Evolutionary conservation across 1,139 yeast genomes (phyloP).

Genomic region (Wickerhamomyces sp.): DNA sequence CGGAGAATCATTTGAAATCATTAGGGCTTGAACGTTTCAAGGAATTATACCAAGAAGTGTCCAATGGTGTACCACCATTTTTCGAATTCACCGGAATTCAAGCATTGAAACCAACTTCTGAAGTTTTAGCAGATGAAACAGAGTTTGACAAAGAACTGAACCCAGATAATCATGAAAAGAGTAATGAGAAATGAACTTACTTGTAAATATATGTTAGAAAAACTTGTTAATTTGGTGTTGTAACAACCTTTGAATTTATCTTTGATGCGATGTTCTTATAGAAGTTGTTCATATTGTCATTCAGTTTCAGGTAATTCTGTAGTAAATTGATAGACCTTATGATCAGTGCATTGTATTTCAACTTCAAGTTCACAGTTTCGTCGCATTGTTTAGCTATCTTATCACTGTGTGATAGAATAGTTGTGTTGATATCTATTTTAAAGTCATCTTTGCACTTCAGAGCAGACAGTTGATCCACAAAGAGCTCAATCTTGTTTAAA

Average conservation of each 20-base stretch:
- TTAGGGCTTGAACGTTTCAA: not conserved
- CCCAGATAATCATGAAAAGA: not conserved
- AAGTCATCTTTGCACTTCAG: slow-evolving; percentile 3
- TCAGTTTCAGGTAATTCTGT: slow-evolving; percentile 18
- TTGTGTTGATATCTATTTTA: slow-evolving; percentile 1
- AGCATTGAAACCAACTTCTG: not conserved
- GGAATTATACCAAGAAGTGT: not conserved
- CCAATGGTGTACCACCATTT: not conserved
- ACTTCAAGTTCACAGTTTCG: slow-evolving; percentile 10
- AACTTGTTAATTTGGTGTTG: not conserved
- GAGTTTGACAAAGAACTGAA: not conserved
- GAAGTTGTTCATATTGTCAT: slow-evolving; percentile 10
- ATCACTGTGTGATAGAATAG: not conserved
- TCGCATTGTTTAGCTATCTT: not conserved
- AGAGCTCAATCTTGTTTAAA: slow-evolving; percentile 2
- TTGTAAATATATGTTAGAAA: not conserved
- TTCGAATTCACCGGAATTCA: not conserved
- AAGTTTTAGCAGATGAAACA: not conserved
- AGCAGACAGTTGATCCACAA: slow-evolving; percentile 3
- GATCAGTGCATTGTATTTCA: slow-evolving; percentile 18
- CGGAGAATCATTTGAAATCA: not conserved
- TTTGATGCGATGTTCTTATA: not conserved
- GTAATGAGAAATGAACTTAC: not conserved
- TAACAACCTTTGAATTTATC: not conserved
- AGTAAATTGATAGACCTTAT: slow-evolving; percentile 18